Conservation (phyloP, 371 early-diverging fungal genomes). For the Mortierella sp. region DNA sequence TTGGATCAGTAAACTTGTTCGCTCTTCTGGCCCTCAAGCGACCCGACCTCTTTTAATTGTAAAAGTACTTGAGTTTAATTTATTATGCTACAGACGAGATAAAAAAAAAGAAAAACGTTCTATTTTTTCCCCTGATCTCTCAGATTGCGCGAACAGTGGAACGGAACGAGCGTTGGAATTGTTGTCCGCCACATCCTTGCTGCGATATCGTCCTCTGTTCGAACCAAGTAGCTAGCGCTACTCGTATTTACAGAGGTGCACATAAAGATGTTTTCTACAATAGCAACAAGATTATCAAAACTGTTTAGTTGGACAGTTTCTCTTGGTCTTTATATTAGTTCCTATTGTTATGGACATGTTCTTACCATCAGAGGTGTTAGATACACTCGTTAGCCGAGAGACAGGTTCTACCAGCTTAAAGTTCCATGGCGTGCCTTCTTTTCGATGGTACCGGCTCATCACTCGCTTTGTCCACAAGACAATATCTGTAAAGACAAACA, state of each 20-base stretch:
- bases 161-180: conserved; percentile 44
- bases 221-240: conserved; percentile 42
- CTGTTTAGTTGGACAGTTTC: neutral
- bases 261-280: conserved; percentile 46
- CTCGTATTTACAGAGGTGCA: conserved; percentile 54
- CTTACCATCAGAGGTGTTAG: conserved; percentile 46
- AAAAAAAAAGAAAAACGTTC: too few relatives aligned
- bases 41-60: too few relatives aligned
- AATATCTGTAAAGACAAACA: conserved; percentile 54
- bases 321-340: too few relatives aligned
- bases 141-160: conserved; percentile 47
- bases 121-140: conserved; percentile 23
- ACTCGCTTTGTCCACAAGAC: conserved; percentile 54
- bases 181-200: conserved; percentile 53
- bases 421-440: conserved; percentile 51
- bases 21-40: too few relatives aligned
- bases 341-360: neutral
- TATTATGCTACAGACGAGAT: too few relatives aligned
- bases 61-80: too few relatives aligned
- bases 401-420: conserved; percentile 54
- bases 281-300: neutral
- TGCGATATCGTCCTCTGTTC: conserved; percentile 52
- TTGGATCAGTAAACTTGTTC: too few relatives aligned
- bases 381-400: conserved; percentile 46
- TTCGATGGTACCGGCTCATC: conserved; percentile 51